Conservation (phyloP, 225 moss, liverwort and hornwort genomes). For the Antitrichia curtipendula region DNA sequence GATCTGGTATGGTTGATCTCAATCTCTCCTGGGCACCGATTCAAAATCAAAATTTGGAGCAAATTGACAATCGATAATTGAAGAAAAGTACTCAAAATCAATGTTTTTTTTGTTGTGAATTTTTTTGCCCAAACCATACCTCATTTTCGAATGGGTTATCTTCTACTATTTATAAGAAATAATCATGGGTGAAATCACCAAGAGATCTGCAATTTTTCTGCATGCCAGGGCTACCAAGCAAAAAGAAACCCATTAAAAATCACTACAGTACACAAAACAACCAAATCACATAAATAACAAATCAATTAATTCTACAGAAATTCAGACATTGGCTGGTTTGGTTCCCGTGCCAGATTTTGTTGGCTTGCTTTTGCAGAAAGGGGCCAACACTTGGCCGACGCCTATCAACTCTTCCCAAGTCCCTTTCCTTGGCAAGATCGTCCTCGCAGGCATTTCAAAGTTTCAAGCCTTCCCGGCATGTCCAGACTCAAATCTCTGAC, state of each 20-base stretch:
- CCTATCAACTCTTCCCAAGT: background rate
- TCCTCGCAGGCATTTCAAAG: background rate
- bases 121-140: background rate
- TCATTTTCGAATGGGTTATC: no score
- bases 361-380: background rate
- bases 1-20: background rate
- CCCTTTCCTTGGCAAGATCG: background rate
- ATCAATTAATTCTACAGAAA: background rate
- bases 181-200: background rate
- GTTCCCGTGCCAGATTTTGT: background rate
- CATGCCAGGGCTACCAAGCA: background rate
- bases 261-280: background rate
- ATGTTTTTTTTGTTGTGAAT: background rate
- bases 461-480: background rate
- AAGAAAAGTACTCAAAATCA: background rate
- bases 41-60: background rate
- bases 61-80: background rate
- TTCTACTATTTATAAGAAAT: background rate
- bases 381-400: background rate
- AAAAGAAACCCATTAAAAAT: background rate
- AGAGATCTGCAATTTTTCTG: background rate
- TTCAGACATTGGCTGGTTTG: background rate
- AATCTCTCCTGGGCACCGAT: background rate
- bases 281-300: background rate
- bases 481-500: background rate